Base-by-base conservation (phyloP, 1,284 basidiomycete genomes). In the Salmacisia buchloeana region DNA sequence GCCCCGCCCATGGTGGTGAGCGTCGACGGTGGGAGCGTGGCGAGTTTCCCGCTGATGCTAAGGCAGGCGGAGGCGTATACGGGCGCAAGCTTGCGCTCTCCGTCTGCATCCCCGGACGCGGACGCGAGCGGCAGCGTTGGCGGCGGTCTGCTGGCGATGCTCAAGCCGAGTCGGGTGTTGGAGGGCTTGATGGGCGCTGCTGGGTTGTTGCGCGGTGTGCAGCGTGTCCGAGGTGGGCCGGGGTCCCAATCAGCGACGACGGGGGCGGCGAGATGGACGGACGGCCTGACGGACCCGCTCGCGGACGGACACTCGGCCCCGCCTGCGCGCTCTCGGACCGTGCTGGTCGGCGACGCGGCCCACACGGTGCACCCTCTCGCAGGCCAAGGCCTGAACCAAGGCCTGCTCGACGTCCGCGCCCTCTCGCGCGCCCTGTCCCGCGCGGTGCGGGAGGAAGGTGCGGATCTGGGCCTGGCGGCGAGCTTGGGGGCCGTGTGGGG, bases 361-460 rank as follows among this genome's bases (percentile, higher is more conserved):
- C 96, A 98, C 76, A 91, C 91, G 0, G 85, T 92, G 3, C 96
- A 98, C 76, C 96, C 96, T 0, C 85, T 98, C n/a, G 94, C 94
- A 0, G 96, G 96, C 1, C 96, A 98, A 78, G 96, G 94, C 0
- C 83, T 98, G 45, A 98, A 99, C 79, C 83, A 94, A 73, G 96
- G 94, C 21, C 82, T 99, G 18, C 89, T 85, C 1, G 94, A 99
- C 77, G 91, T 72, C 0, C 68, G 75, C 7, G 68, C 70, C 10
- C 67, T 79, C 7, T 58, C 61, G 10, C 15, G 43, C 10, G 66
- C 72, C 9, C 49, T 79, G 15, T 46, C 49, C 2, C 45, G 58
- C 13, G 76, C 75, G 1, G 38, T 66, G 35, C 25, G 25, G 15
- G 49, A 21, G 23, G 61, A 66, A 33, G 77, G 77, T 15, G 73